Percentiles rank a stretch among this genome's conserved stretches.
Evolutionary conservation across 768 basidiomycete species (phyloP).

Genomic region (Holtermannia corniformis): DNA sequence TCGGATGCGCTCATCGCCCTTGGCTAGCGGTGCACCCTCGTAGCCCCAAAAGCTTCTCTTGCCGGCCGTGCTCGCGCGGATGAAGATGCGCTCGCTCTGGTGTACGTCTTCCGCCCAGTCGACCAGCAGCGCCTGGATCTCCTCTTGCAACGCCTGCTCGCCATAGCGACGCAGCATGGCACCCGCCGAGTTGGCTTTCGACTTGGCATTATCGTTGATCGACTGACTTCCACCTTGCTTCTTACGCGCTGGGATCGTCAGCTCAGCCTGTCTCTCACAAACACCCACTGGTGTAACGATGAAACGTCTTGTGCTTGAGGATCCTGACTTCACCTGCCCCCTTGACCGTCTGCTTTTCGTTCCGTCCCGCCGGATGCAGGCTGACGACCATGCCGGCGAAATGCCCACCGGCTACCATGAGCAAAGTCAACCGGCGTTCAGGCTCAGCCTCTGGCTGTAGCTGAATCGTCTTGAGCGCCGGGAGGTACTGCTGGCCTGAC

Average conservation of each 20-base stretch:
- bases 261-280: not conserved
- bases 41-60: conserved; percentile 83
- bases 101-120: conserved; percentile 84
- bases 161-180: conserved; percentile 89
- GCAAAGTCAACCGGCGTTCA: conserved; percentile 70
- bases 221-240: conserved; percentile 97
- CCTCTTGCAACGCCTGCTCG: conserved; percentile 87
- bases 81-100: conserved; percentile 80
- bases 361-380: conserved; percentile 46
- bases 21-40: conserved; percentile 63
- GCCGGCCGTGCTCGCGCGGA: conserved; percentile 80
- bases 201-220: conserved; percentile 84
- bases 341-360: conserved; percentile 66
- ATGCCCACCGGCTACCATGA: conserved; percentile 96
- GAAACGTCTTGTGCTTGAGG: conserved; percentile 86
- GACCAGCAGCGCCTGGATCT: conserved; percentile 69
- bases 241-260: conserved; percentile 58
- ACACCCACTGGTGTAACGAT: conserved; percentile 88
- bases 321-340: conserved; percentile 46
- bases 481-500: conserved; percentile 30
- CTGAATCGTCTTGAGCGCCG: conserved; percentile 34
- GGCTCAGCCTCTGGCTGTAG: conserved; percentile 4
- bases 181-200: conserved; percentile 85
- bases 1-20: conserved; percentile 68
- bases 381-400: conserved; percentile 81